phyloP scores from a whole-genome alignment of 805 yeast species.

The Sugiyamaella mastotermitis region DNA sequence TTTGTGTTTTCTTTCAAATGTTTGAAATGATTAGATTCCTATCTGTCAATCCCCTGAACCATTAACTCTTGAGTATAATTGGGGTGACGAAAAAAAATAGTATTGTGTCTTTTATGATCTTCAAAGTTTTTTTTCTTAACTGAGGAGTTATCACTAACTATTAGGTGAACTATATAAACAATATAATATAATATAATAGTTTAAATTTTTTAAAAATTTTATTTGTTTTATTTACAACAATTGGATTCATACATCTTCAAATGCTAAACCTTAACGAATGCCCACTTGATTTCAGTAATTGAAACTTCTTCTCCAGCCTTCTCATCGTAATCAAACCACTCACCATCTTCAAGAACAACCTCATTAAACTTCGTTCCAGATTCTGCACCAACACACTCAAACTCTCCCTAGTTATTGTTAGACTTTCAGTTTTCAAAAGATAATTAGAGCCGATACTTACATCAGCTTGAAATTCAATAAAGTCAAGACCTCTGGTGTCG shows the following conservation, averaged over 20 bases:
- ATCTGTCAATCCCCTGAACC: constrained; percentile 30
- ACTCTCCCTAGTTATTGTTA: constrained; percentile 44
- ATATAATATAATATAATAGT: not conserved
- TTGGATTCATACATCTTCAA: no score
- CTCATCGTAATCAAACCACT: constrained; percentile 96
- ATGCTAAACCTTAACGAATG: constrained; percentile 37
- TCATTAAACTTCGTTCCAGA: constrained; percentile 49
- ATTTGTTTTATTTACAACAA: no score
- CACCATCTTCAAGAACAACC: constrained; percentile 69
- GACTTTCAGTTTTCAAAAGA: not conserved
- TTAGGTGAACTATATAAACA: not conserved
- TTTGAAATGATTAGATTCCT: constrained; percentile 16
- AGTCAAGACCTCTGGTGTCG: constrained; percentile 82
- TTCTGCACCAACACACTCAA: constrained; percentile 50
- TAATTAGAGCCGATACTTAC: no score
- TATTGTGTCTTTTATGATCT: not conserved
- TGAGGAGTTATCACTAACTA: not conserved
- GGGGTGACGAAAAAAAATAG: not conserved
- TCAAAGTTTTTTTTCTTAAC: not conserved
- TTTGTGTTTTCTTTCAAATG: constrained; percentile 14
- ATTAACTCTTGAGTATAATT: not conserved
- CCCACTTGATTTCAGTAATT: constrained; percentile 68
- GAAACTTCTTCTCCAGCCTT: constrained; percentile 73
- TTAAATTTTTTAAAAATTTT: not conserved
- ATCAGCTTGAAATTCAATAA: constrained; percentile 59